A percentile compares a stretch with the other conserved stretches of the same genome.
Conservation (phyloP, 2,329 filamentous ascomycete species). For the Nothomitra cinnamomea region DNA sequence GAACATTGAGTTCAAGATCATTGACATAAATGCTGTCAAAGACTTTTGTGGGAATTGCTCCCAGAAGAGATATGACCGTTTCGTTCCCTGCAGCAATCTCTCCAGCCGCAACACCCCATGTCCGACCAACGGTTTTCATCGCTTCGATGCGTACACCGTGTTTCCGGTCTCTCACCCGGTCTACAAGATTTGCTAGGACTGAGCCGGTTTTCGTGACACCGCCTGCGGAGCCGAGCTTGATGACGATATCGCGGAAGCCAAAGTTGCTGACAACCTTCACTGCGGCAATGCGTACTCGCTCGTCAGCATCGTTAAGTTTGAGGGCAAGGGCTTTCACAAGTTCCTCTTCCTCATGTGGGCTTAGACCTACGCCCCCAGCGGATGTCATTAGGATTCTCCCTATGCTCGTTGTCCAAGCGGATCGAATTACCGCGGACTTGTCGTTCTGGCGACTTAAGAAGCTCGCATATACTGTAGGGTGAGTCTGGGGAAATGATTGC, state of each 20-base stretch:
- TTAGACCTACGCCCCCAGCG: constrained; percentile 76
- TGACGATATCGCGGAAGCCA: constrained; percentile 60
- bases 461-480: constrained; percentile 61
- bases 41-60: constrained; percentile 67
- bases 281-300: constrained; percentile 79
- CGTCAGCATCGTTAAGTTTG: constrained; percentile 74
- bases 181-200: constrained; percentile 64
- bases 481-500: constrained; percentile 74
- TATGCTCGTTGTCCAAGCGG: constrained; percentile 70
- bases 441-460: constrained; percentile 78
- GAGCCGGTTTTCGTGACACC: constrained; percentile 61
- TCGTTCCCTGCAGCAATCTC: constrained; percentile 77
- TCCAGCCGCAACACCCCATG: constrained; percentile 87
- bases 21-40: constrained; percentile 84
- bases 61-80: constrained; percentile 53
- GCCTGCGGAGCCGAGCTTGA: constrained; percentile 63
- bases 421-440: constrained; percentile 65
- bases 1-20: constrained; percentile 66
- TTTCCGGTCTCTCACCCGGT: constrained; percentile 77
- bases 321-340: constrained; percentile 61
- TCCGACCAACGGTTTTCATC: constrained; percentile 65
- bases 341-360: constrained; percentile 60
- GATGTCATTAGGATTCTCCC: constrained; percentile 83
- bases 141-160: constrained; percentile 68
- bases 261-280: constrained; percentile 72